Evolutionary conservation across 208 protist species (phyloP), one percentile per base, ranked within the genome.

Genomic region (Wallacemonas rigidus): DNA sequence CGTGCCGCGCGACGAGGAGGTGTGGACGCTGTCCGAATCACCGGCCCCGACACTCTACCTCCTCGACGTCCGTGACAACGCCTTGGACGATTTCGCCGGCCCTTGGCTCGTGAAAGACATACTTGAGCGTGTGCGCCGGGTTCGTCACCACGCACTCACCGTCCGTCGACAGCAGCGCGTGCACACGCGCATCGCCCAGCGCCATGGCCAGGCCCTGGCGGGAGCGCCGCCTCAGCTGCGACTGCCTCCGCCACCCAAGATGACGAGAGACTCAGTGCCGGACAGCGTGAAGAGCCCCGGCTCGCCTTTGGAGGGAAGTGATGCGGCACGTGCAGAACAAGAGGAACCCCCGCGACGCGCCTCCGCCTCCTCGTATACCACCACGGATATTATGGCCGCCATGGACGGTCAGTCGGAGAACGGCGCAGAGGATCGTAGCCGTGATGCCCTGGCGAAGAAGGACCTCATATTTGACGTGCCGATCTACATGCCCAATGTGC

Each of bases 81-180:
- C 75, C 17, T 47, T 83, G 57, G 69, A 76, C 63, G 77, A 81
- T 45, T 72, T 57, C 50, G 71, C 67, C 51, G 82, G 72, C 7
- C 72, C 75, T 3, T 85, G 80, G 80, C 54, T 85, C 48, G 64
- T 78, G 56, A 64, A 72, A 14, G 75, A 81, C 36, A 44, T 85
- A 51, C 48, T 74, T 15, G 80, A 81, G 54, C 72, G 76, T n/a
- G 76, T 75, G 58, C 75, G 73, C 2, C 56, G 67, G 26, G 67
- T 76, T 45, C 39, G 60, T 40, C 82, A 76, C 14, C 62, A 79
- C 63, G 69, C 76, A 8, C 67, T 67, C 9, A 55, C 39, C 14
- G 36, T 54, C 9, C 64, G 61, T 6, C 57, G 47, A 41, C 67
- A 72, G 43, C 35, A 64, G 50, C 45, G 41, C 5, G 61, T 69